phyloP scores from a whole-genome alignment of 176 grass and related monocot species.

The Phoenix dactylifera region DNA sequence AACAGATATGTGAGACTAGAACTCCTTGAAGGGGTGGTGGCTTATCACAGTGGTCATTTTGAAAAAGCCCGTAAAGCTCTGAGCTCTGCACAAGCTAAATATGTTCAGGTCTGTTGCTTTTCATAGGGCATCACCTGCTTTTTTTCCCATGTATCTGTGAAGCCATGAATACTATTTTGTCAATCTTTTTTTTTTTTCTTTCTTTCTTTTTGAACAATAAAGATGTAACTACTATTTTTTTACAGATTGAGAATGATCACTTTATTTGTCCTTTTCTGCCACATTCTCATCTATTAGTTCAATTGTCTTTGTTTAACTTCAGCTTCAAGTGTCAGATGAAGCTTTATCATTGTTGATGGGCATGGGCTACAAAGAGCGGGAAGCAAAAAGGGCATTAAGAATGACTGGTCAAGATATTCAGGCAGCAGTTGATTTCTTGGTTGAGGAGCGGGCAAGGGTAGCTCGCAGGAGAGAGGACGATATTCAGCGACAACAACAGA shows the following conservation, averaged over 20 bases:
- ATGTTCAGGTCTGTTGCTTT: slow-evolving; percentile 47
- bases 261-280: too few species aligned
- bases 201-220: too few species aligned
- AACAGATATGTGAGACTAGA: slow-evolving; percentile 89
- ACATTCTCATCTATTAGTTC: too few species aligned
- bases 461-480: slow-evolving; percentile 47
- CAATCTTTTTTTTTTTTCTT: too few species aligned
- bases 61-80: slow-evolving; percentile 53
- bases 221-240: too few species aligned
- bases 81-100: slow-evolving; percentile 78
- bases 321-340: slow-evolving; percentile 99
- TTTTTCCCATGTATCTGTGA: too few species aligned
- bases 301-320: slow-evolving; percentile 4
- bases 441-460: slow-evolving; percentile 73
- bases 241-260: too few species aligned
- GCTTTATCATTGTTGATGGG: slow-evolving; percentile 69
- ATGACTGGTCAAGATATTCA: slow-evolving; percentile 85
- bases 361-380: slow-evolving; percentile 66
- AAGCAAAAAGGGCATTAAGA: slow-evolving; percentile 81
- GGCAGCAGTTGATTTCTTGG: slow-evolving; percentile 69
- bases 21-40: slow-evolving; percentile 94
- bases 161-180: too few species aligned
- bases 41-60: slow-evolving; percentile 70
- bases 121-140: too few species aligned
- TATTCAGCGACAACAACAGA: slow-evolving; percentile 39